Conservation (phyloP, 148 eudicot genomes). For the Persicaria maculosa region DNA sequence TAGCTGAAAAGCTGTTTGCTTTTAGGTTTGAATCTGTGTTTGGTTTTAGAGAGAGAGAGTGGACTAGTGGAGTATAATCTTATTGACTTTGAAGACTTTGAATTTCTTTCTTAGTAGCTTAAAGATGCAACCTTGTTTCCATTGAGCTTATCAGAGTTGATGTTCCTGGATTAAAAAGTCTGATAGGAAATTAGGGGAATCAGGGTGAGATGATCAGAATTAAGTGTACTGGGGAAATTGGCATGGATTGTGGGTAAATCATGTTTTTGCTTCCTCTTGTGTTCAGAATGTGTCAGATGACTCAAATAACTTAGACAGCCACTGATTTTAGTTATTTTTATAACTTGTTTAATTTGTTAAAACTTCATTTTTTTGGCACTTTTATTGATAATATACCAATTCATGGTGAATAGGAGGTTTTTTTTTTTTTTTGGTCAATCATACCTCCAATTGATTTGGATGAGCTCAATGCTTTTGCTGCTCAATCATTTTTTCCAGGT, state of each 20-base stretch:
- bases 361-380: neutral
- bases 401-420: neutral
- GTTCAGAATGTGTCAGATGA: neutral
- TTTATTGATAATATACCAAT: neutral
- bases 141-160: neutral
- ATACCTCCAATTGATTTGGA: neutral
- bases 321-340: neutral
- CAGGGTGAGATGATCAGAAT: neutral
- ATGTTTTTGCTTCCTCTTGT: neutral
- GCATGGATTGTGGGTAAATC: neutral
- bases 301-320: neutral
- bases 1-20: neutral
- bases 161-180: neutral
- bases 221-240: neutral
- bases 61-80: neutral
- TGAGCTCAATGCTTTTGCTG: neutral
- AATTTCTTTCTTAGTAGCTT: neutral
- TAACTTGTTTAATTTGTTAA: neutral
- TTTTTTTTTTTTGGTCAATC: neutral
- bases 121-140: neutral
- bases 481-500: neutral
- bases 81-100: neutral
- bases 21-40: neutral
- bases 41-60: neutral
- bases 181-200: neutral